Percentiles rank a stretch among this genome's conserved stretches.
Conservation (phyloP, 1,284 basidiomycete genomes). For the Psilocybe mexicana region DNA sequence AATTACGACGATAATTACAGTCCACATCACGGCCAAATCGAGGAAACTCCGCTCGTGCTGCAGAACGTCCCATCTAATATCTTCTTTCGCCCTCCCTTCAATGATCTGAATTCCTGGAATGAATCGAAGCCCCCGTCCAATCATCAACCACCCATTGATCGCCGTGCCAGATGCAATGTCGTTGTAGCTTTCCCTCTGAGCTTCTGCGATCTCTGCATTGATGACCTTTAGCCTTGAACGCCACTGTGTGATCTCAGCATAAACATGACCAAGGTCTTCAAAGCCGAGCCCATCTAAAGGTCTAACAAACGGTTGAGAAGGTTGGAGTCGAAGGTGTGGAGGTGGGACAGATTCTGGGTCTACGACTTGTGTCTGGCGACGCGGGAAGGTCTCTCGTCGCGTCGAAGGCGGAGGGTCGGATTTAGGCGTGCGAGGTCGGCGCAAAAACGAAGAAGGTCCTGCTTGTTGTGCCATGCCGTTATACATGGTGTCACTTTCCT, state of each 20-base stretch:
- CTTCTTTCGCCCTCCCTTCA: slow-evolving; percentile 76
- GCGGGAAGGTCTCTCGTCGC: slow-evolving; percentile 65
- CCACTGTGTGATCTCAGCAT: slow-evolving; percentile 67
- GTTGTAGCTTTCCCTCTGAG: slow-evolving; percentile 64
- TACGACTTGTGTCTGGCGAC: slow-evolving; percentile 39
- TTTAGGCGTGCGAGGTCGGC: slow-evolving; percentile 32
- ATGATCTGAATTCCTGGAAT: slow-evolving; percentile 69
- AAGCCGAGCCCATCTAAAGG: slow-evolving; percentile 69
- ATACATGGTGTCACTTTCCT: slow-evolving; percentile 38
- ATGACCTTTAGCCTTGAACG: slow-evolving; percentile 69
- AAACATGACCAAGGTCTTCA: slow-evolving; percentile 62
- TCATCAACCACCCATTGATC: slow-evolving; percentile 76
- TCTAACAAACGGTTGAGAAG: slow-evolving; percentile 69
- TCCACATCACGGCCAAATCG: slow-evolving; percentile 55
- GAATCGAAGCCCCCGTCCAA: slow-evolving; percentile 66
- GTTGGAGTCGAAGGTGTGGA: slow-evolving; percentile 68
- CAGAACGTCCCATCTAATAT: slow-evolving; percentile 77
- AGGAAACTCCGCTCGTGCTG: slow-evolving; percentile 54
- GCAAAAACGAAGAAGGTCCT: slow-evolving; percentile 35
- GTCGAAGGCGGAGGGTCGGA: slow-evolving; percentile 37
- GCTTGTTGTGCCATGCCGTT: slow-evolving; percentile 36
- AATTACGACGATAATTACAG: slow-evolving; percentile 47
- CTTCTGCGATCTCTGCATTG: slow-evolving; percentile 66
- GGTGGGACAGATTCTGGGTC: slow-evolving; percentile 46
- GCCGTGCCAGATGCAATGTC: slow-evolving; percentile 68